Evolutionary conservation across 345 rosid genomes (phyloP).

Genomic region (Gossypium ekmanianum): DNA sequence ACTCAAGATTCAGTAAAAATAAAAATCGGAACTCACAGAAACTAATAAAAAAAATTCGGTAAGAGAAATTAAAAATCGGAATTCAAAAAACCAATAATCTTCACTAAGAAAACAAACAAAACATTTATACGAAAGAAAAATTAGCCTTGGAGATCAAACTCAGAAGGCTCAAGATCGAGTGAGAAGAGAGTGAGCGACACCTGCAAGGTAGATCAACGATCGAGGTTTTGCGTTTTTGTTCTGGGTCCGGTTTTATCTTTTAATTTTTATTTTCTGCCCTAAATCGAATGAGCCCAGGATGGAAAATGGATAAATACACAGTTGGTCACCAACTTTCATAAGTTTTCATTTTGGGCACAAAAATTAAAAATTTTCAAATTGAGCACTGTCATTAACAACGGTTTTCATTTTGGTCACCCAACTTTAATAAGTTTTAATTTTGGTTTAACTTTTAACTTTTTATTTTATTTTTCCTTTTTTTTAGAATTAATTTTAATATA

Average conservation of each 20-base stretch:
- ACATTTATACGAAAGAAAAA: neutral
- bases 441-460: no score
- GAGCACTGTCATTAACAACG: no score
- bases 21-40: neutral
- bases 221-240: slow-evolving; percentile 19
- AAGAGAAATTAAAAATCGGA: neutral
- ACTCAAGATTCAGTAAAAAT: neutral
- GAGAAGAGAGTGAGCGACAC: slow-evolving; percentile 15
- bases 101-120: neutral
- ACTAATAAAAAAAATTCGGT: neutral
- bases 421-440: no score
- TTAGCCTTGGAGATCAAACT: slow-evolving; percentile 21
- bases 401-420: no score
- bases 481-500: no score
- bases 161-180: slow-evolving; percentile 20
- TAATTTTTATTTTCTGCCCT: slow-evolving; percentile 26
- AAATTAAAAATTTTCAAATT: no score
- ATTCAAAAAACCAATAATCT: neutral
- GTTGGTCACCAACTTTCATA: no score
- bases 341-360: no score
- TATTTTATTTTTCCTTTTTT: no score
- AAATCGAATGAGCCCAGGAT: slow-evolving; percentile 19
- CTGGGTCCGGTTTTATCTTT: neutral
- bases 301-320: no score
- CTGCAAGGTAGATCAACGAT: slow-evolving; percentile 30